Conservation (phyloP, 1,284 basidiomycete genomes). For the Melanopsichium pennsylvanicum region DNA sequence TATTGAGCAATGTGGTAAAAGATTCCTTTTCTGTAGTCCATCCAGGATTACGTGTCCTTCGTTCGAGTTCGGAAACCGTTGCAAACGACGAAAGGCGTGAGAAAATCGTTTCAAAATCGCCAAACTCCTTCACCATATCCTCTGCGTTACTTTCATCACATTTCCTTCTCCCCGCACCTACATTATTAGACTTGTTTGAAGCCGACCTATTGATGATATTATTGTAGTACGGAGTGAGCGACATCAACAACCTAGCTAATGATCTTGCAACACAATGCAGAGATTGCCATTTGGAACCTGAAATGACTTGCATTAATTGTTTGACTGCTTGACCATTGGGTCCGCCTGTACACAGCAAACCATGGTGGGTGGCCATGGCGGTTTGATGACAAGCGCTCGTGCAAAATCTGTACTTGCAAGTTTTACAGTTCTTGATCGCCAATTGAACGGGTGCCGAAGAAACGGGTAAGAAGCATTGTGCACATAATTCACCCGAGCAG, state of each 20-base stretch:
- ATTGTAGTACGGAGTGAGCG: slow-evolving; percentile 6
- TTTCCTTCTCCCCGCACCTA: too few relatives aligned
- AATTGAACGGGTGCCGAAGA: slow-evolving; percentile 56
- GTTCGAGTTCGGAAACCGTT: slow-evolving; percentile 55
- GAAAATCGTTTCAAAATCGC: slow-evolving; percentile 37
- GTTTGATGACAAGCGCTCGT: slow-evolving; percentile 77
- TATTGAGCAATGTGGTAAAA: slow-evolving; percentile 32
- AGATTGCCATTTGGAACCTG: slow-evolving; percentile 28
- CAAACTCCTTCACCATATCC: slow-evolving; percentile 8
- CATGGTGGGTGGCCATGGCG: slow-evolving; percentile 72
- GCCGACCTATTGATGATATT: too few relatives aligned
- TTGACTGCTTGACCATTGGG: slow-evolving; percentile 67
- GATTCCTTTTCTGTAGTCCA: slow-evolving; percentile 47
- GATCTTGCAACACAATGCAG: slow-evolving; percentile 30
- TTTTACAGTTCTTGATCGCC: slow-evolving; percentile 57
- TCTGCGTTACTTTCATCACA: too few relatives aligned
- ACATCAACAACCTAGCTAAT: slow-evolving; percentile 20
- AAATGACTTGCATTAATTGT: slow-evolving; percentile 60
- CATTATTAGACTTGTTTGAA: too few relatives aligned
- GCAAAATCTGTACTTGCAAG: slow-evolving; percentile 75
- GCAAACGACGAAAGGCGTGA: slow-evolving; percentile 51
- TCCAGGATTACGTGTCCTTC: slow-evolving; percentile 55
- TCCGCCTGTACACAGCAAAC: slow-evolving; percentile 76
- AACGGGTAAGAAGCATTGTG: slow-evolving; percentile 57
- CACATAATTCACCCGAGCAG: slow-evolving; percentile 45